A percentile compares a stretch with the other conserved stretches of the same genome.
Evolutionary conservation across 1,284 basidiomycete species (phyloP).

Genomic region (Cutaneotrichosporon sp.): DNA sequence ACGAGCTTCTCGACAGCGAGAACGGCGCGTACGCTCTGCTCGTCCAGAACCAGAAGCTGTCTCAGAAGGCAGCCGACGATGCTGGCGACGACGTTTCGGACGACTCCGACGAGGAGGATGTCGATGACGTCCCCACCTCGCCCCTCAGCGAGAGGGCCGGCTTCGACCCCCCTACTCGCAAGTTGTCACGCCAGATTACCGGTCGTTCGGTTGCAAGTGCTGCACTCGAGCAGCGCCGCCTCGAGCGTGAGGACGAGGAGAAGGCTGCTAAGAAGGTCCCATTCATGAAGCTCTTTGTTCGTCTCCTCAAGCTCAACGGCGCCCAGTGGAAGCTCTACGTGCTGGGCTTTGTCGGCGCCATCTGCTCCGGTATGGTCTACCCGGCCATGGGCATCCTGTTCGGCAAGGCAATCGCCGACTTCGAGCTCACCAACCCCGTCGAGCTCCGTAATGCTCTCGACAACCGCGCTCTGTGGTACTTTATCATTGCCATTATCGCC

Average conservation of each 20-base stretch:
- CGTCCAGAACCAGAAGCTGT: constrained; percentile 45
- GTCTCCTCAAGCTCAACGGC: constrained; percentile 36
- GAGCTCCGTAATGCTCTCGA: constrained; percentile 33
- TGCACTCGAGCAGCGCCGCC: constrained; percentile 17
- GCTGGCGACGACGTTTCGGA: constrained; percentile 12
- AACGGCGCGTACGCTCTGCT: constrained; percentile 58
- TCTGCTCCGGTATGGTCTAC: constrained; percentile 70
- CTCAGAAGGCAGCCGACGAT: constrained; percentile 29
- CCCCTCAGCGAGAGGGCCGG: constrained; percentile 14
- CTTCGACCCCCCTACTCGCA: constrained; percentile 10
- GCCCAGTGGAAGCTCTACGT: constrained; percentile 49
- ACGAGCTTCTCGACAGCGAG: constrained; percentile 67
- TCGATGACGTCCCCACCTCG: constrained; percentile 11
- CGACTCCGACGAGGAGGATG: constrained; percentile 15
- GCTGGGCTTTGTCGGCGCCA: constrained; percentile 38
- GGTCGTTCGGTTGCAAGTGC: constrained; percentile 20
- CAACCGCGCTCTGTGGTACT: constrained; percentile 70
- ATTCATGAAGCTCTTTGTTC: constrained; percentile 18
- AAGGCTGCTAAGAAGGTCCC: constrained; percentile 9
- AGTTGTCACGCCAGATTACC: constrained; percentile 21
- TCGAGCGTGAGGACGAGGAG: constrained; percentile 15
- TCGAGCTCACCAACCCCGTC: constrained; percentile 59
- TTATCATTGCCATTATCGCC: constrained; percentile 76
- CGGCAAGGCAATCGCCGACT: constrained; percentile 65
- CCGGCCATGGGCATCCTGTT: constrained; percentile 84